Conservation (phyloP, 208 protist genomes). For the Trypanosoma theileri region DNA sequence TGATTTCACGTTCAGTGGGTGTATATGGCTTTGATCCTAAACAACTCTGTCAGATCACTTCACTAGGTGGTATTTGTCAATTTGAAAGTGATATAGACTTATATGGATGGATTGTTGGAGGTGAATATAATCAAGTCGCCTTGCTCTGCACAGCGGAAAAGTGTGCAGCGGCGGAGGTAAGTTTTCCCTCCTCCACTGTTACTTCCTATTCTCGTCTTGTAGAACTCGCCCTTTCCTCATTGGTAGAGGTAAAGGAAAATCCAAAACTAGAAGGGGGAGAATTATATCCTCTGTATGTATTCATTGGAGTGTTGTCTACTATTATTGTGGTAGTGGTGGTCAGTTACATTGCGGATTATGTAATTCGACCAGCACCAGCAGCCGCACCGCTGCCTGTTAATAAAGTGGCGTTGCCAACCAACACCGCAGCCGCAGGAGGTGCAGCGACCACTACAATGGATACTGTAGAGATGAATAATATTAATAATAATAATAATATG, state of each 20-base stretch:
- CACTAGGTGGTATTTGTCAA: background rate
- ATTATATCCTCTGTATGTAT: constrained; percentile 32
- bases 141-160: constrained; percentile 33
- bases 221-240: constrained; percentile 2
- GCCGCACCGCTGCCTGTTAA: background rate
- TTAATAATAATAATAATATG: background rate
- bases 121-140: constrained; percentile 35
- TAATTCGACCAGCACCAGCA: constrained; percentile 48
- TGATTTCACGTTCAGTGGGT: constrained; percentile 26
- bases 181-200: background rate
- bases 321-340: constrained; percentile 37
- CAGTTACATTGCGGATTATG: constrained; percentile 54
- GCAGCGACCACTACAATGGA: background rate
- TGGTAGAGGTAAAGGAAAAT: background rate
- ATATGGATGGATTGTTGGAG: constrained; percentile 33
- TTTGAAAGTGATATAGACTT: constrained; percentile 7
- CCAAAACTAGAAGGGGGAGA: background rate
- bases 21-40: constrained; percentile 30
- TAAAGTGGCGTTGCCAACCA: background rate
- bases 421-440: constrained; percentile 2
- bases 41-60: constrained; percentile 25
- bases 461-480: background rate
- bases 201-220: background rate
- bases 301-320: constrained; percentile 38
- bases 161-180: constrained; percentile 25